Evolutionary conservation across 176 grass and related monocot genomes (phyloP).

Genomic region (Alloteropsis semialata): DNA sequence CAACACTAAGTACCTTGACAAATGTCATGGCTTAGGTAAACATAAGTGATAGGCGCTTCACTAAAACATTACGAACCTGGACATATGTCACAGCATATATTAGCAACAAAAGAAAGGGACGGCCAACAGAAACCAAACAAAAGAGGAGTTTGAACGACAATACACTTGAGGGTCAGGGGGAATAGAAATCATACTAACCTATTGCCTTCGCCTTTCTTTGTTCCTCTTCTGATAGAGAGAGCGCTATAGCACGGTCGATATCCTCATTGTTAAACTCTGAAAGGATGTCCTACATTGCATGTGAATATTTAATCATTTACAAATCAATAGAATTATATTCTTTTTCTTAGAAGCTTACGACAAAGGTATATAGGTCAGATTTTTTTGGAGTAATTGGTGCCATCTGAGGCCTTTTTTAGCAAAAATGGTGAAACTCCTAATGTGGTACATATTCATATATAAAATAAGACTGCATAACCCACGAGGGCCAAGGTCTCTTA

Average conservation of each 20-base stretch:
- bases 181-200: constrained; percentile 56
- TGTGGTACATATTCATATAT: no score
- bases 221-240: constrained; percentile 89
- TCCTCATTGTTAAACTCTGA: constrained; percentile 80
- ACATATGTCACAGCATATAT: not conserved
- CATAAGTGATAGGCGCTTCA: not conserved
- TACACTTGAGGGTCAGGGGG: not conserved
- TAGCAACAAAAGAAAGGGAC: not conserved
- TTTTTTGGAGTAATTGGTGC: constrained; percentile 12
- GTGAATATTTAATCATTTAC: constrained; percentile 28
- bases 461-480: no score
- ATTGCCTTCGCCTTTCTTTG: constrained; percentile 53
- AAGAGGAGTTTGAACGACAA: not conserved
- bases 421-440: no score
- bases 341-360: not conserved
- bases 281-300: constrained; percentile 50
- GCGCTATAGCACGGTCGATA: constrained; percentile 89
- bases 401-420: no score
- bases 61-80: constrained; percentile 10
- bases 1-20: not conserved
- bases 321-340: not conserved
- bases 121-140: not conserved
- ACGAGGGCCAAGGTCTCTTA: no score
- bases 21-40: not conserved
- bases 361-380: not conserved